A percentile compares a stretch with the other conserved stretches of the same genome.
Conservation (phyloP, 768 basidiomycete species). For the Lactarius evosmus region DNA sequence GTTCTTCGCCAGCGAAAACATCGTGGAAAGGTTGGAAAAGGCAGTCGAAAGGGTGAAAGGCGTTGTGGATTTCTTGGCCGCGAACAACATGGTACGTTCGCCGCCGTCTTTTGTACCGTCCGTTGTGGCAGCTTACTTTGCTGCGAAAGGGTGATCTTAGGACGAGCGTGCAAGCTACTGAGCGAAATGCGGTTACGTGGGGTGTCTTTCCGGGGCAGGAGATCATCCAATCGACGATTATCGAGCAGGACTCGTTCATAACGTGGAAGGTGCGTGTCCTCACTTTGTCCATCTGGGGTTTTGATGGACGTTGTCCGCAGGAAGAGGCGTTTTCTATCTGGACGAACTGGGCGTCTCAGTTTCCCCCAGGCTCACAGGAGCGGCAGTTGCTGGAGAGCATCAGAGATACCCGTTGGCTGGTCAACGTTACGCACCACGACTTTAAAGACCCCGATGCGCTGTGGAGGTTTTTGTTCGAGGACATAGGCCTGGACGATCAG, state of each 20-base stretch:
- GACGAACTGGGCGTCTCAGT: constrained; percentile 90
- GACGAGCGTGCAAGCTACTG: constrained; percentile 75
- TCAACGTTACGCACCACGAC: constrained; percentile 92
- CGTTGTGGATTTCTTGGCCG: constrained; percentile 85
- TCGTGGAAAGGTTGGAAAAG: constrained; percentile 58
- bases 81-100: constrained; percentile 60
- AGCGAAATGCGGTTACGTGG: constrained; percentile 96
- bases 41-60: constrained; percentile 55
- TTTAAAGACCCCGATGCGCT: constrained; percentile 75
- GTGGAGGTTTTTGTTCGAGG: constrained; percentile 77
- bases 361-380: constrained; percentile 70
- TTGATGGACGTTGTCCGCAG: constrained; percentile 39
- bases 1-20: constrained; percentile 73
- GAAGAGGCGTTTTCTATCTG: constrained; percentile 96
- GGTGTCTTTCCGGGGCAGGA: constrained; percentile 97
- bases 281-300: constrained; percentile 5
- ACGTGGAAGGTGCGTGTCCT: constrained; percentile 82
- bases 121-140: neutral
- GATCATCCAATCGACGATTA: constrained; percentile 93
- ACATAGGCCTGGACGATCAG: constrained; percentile 16
- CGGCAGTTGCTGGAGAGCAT: constrained; percentile 71
- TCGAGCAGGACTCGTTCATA: constrained; percentile 90
- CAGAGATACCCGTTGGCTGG: constrained; percentile 76
- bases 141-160: constrained; percentile 62
- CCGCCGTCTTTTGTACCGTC: neutral